phyloP scores from a whole-genome alignment of 495 filamentous ascomycete genomes.

The Penicillium verhagenii region DNA sequence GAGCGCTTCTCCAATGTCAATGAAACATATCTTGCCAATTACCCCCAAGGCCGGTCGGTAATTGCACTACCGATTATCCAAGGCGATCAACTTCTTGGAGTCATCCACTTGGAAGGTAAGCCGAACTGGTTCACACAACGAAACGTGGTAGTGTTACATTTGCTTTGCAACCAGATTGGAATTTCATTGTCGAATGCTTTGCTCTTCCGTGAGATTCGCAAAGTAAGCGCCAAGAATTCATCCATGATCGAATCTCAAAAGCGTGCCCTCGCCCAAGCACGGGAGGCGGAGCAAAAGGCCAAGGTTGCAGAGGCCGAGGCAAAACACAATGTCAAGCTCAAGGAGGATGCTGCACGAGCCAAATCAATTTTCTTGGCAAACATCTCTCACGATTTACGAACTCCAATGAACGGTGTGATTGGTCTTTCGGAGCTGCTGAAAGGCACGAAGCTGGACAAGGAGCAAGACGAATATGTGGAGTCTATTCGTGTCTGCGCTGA shows the following conservation, averaged over 20 bases:
- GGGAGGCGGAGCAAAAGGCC: constrained; percentile 78
- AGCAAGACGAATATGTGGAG: constrained; percentile 90
- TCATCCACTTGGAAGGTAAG: constrained; percentile 82
- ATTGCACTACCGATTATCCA: constrained; percentile 86
- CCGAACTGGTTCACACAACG: constrained; percentile 85
- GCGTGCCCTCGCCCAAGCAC: constrained; percentile 73
- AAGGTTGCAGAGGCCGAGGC: constrained; percentile 80
- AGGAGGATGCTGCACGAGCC: constrained; percentile 86
- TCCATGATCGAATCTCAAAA: constrained; percentile 89
- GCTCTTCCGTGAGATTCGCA: constrained; percentile 76
- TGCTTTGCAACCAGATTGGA: constrained; percentile 85
- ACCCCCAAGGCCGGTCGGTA: constrained; percentile 70
- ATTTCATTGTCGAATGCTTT: constrained; percentile 87
- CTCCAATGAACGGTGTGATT: constrained; percentile 86
- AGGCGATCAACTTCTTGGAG: constrained; percentile 72
- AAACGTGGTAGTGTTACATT: constrained; percentile 78
- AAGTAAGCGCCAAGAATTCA: constrained; percentile 75
- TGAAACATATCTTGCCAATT: constrained; percentile 65
- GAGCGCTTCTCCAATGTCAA: constrained; percentile 83
- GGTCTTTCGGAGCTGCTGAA: constrained; percentile 86
- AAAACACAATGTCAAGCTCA: constrained; percentile 81
- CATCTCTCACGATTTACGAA: constrained; percentile 83
- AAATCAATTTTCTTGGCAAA: constrained; percentile 94
- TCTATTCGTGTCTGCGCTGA: constrained; percentile 89
- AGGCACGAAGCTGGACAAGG: constrained; percentile 69